Evolutionary conservation across 208 protist species (phyloP), one percentile per base, ranked within the genome.

Genomic region (Wallacemonas sp.): DNA sequence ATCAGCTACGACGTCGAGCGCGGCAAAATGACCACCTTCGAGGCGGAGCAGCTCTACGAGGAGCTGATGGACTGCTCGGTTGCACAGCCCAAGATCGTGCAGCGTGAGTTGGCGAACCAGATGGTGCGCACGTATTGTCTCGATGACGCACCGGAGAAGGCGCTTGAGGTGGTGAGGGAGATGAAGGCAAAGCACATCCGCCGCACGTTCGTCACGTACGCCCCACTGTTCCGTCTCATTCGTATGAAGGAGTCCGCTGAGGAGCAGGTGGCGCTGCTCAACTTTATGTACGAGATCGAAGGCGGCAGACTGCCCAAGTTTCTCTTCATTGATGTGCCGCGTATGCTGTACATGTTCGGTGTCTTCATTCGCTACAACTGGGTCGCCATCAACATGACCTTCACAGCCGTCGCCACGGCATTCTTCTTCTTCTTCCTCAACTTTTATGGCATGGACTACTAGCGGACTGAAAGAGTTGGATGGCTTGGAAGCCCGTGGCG

Each of bases 291-390:
- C 72, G 63, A 71, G 26, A 66, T 81, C 16, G 88, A 96, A 64
- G 91, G 91, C 23, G 91, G 91, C 0, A 62, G 78, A 19, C 36
- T 94, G 23, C 49, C 61, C 19, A 96, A 96, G 74, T 90, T 93
- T 41, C 56, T 92, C 26, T 92, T 82, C 68, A 94, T 96, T 76
- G 91, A 96, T 52, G 66, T 93, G 14, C 91, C 88, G 4, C 88
- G 91, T 1, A 83, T 92, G 76, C 62, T 90, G 34, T 94, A 94
- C 79, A 81, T 92, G 80, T 92, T 85, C 32, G 88, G 88, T 24
- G 88, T 96, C 27, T 90, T 93, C 55, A 70, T 93, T 17, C 86
- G 91, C 0, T 93, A 94, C 65, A 96, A 96, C 76, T 96, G 91
- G 91, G 52, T 80, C 5, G 19, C 72, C 16, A 94, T 96, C 58